A percentile compares a stretch with the other conserved stretches of the same genome.
Conservation (phyloP, 306 rosid genomes). For the Cicer pinnatifidum region DNA sequence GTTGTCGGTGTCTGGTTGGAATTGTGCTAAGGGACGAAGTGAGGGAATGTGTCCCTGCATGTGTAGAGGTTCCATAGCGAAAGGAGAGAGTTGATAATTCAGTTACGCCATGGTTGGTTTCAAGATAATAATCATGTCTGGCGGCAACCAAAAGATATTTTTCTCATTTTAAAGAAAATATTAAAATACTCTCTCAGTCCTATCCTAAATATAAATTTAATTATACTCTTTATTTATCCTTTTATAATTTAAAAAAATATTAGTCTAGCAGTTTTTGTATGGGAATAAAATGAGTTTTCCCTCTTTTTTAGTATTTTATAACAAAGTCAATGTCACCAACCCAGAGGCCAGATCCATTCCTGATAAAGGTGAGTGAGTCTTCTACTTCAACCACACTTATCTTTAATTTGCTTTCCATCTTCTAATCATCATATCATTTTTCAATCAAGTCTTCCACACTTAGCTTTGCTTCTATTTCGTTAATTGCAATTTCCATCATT, state of each 20-base stretch:
- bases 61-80: slow-evolving; percentile 66
- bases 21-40: slow-evolving; percentile 47
- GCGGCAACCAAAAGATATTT: slow-evolving; percentile 8
- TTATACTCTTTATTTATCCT: too few relatives aligned
- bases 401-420: background rate
- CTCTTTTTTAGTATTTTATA: background rate
- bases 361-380: background rate
- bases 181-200: too few relatives aligned
- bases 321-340: background rate
- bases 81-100: slow-evolving; percentile 3
- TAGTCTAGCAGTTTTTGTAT: too few relatives aligned
- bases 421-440: background rate
- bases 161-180: too few relatives aligned
- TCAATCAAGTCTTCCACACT: background rate
- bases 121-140: background rate
- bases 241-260: too few relatives aligned
- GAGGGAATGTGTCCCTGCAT: slow-evolving; percentile 40
- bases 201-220: too few relatives aligned
- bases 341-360: background rate
- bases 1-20: slow-evolving; percentile 66
- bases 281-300: too few relatives aligned
- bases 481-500: background rate
- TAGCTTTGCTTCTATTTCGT: background rate
- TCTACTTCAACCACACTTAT: too few relatives aligned
- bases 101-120: background rate